phyloP scores from a whole-genome alignment of 1,284 basidiomycete species.

The Leccinum cinnamomeum region DNA sequence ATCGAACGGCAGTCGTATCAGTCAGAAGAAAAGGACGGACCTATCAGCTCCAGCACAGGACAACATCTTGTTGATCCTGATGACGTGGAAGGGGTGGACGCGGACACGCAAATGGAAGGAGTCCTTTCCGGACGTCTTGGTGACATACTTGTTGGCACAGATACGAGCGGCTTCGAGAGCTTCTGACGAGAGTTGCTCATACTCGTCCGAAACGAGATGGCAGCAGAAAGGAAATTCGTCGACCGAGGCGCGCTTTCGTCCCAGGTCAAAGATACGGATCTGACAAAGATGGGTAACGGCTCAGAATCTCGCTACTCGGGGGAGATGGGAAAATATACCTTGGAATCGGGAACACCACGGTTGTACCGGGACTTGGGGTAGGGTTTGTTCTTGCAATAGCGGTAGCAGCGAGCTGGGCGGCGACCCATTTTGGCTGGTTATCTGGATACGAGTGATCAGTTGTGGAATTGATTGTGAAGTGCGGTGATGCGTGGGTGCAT shows the following conservation, averaged over 20 bases:
- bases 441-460: slow-evolving; percentile 19
- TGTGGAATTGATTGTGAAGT: neutral
- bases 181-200: slow-evolving; percentile 96
- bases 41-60: slow-evolving; percentile 98
- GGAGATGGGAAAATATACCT: slow-evolving; percentile 47
- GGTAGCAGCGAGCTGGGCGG: slow-evolving; percentile 94
- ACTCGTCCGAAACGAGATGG: slow-evolving; percentile 97
- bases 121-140: slow-evolving; percentile 98
- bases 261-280: slow-evolving; percentile 94
- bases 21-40: slow-evolving; percentile 40
- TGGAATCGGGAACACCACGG: slow-evolving; percentile 96
- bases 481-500: neutral
- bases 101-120: slow-evolving; percentile 98
- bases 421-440: slow-evolving; percentile 70
- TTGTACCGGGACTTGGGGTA: slow-evolving; percentile 95
- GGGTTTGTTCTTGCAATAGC: slow-evolving; percentile 99
- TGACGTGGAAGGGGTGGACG: slow-evolving; percentile 97
- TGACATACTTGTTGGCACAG: slow-evolving; percentile 99
- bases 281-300: slow-evolving; percentile 28
- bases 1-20: neutral
- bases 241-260: slow-evolving; percentile 92
- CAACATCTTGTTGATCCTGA: slow-evolving; percentile 99
- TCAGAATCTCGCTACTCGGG: neutral
- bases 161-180: slow-evolving; percentile 98
- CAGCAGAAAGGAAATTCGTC: slow-evolving; percentile 98